Base-by-base conservation (phyloP, 805 yeast species). In the Sungouiozyma intestinalis region DNA sequence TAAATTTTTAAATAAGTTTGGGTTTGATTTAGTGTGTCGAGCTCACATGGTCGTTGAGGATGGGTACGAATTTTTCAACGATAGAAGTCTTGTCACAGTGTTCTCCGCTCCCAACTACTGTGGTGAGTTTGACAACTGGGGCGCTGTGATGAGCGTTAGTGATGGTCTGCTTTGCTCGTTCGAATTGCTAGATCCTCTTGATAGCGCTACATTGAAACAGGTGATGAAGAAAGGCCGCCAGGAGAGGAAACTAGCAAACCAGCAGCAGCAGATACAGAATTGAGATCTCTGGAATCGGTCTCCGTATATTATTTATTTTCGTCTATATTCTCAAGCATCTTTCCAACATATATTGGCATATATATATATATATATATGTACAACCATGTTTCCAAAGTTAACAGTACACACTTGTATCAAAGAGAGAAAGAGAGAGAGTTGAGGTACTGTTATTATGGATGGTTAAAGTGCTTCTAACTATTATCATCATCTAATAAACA, bases 141-240 rank as follows among this genome's bases (percentile, higher is more conserved):
- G 95, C 18, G 98, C 98, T 2, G 97, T 90, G 4, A 90, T 90
- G 97, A 80, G 94, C 52, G 97, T 90, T 14, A 77, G 85, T 48
- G 96, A 90, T 48, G 97, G 90, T 53, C 70, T 90, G 49, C 68
- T 92, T 44, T 90, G 98, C 63, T 81, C 92, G 47, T 90, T 90
- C 63, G 98, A 90, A 62, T 72, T 90, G 42, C 69, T 90, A 45
- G 96, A 92, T 64, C 98, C 98, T 7, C 70, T 92, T 52, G 97
- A 90, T 64, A 77, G 94, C 40, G 81, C 83, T 16, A 96, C 96
- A 3, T 73, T 92, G 64, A 88, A 90, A 58, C 95, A 85, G 60
- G 92, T 86, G 40, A 86, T 90, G 97, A 82, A 81, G 51, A 82
- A 80, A 64, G 95, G 95, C n/a, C 80, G 84, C 54, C 81, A 83